Percentiles rank a stretch among this genome's conserved stretches.
Conservation (phyloP, 257 asterid species). For the Petunia axillaris region DNA sequence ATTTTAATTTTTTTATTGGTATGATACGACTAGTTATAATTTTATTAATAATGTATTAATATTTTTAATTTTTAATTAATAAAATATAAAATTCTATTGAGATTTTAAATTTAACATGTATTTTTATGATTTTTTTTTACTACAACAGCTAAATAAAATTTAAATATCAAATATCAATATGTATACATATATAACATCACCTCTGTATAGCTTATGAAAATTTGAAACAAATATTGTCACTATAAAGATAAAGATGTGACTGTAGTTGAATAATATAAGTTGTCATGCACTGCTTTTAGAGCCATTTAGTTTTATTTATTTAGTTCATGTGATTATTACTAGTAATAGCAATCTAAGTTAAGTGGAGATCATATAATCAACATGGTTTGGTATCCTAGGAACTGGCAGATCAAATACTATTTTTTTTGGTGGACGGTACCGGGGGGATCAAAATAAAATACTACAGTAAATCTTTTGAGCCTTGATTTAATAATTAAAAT, state of each 20-base stretch:
- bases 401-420: background rate
- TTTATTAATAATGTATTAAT: no score
- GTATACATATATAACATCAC: no score
- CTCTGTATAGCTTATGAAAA: no score
- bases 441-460: background rate
- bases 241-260: background rate
- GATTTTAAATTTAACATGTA: no score
- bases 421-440: background rate
- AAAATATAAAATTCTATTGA: no score
- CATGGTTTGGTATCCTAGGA: slow-evolving; percentile 27
- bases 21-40: no score
- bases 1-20: no score
- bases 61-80: no score
- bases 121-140: no score
- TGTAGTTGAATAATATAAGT: background rate
- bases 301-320: slow-evolving; percentile 16
- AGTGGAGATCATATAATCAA: slow-evolving; percentile 18
- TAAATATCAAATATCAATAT: no score
- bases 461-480: slow-evolving; percentile 6
- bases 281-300: slow-evolving; percentile 17
- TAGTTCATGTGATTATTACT: slow-evolving; percentile 11
- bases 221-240: no score
- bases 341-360: slow-evolving; percentile 9
- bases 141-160: no score
- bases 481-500: background rate